These are phyloP conservation scores for Chalciporus pseudorubinellus DNA, from an alignment of 768 basidiomycete species.

Conservation along the genomic window DNA sequence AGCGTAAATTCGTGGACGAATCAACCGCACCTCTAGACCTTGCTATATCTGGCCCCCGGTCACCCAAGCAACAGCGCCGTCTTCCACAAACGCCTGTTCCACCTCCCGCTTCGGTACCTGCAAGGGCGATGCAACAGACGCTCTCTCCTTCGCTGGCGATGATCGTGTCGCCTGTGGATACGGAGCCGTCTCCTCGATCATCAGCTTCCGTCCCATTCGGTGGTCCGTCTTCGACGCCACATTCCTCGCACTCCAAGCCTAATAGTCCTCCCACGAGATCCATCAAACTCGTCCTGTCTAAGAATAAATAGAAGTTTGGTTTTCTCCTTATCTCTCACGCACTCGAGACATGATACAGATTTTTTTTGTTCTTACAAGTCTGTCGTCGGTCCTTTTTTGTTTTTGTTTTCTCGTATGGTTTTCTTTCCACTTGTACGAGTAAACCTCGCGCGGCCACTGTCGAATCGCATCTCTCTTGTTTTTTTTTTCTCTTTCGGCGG, in stretches of 20 bases:
- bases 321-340: neutral
- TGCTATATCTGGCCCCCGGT: conserved; percentile 22
- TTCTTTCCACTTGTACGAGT: conserved; percentile 11
- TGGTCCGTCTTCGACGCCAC: conserved; percentile 9
- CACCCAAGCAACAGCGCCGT: conserved; percentile 34
- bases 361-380: neutral
- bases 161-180: conserved; percentile 35
- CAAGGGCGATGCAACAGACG: conserved; percentile 34
- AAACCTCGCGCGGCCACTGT: neutral
- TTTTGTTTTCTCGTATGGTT: neutral
- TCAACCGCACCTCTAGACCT: conserved; percentile 27
- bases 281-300: conserved; percentile 31
- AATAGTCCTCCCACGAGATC: conserved; percentile 15
- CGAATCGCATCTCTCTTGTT: neutral
- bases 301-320: conserved; percentile 24
- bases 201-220: conserved; percentile 26
- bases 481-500: neutral
- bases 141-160: conserved; percentile 35
- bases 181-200: conserved; percentile 33
- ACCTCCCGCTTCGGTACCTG: conserved; percentile 22
- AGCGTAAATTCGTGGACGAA: conserved; percentile 35
- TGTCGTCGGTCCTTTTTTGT: neutral
- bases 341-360: neutral
- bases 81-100: conserved; percentile 34
- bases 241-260: conserved; percentile 13